Conservation (phyloP, 1,284 basidiomycete genomes). For the Rhodotorula sp. region DNA sequence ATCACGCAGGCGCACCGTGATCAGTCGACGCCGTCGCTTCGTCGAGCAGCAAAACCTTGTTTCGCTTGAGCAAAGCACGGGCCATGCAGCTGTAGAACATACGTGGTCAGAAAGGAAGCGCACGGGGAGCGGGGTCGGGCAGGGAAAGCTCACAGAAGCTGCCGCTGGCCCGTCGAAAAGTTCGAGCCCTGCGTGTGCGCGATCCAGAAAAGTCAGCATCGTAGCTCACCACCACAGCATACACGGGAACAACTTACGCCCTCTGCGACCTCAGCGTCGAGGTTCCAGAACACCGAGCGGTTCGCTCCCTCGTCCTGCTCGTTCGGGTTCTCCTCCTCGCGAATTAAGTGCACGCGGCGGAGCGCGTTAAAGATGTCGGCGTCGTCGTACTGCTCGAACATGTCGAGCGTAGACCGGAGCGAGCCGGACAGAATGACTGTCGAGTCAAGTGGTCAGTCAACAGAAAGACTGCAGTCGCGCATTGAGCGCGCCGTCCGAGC, state of each 20-base stretch:
- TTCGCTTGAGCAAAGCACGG: constrained; percentile 48
- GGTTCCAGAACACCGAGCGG: constrained; percentile 77
- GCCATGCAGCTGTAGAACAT: constrained; percentile 2
- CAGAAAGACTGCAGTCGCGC: not conserved
- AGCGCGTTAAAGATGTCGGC: constrained; percentile 83
- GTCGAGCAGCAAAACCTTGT: constrained; percentile 69
- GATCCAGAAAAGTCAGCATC: not conserved
- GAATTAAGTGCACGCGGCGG: constrained; percentile 78
- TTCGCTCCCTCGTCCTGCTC: constrained; percentile 63
- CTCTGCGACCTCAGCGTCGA: constrained; percentile 80
- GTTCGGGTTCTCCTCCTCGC: constrained; percentile 54
- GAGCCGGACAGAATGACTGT: constrained; percentile 72
- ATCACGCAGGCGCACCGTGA: constrained; percentile 8
- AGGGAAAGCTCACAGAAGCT: constrained; percentile 57
- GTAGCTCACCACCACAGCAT: no score
- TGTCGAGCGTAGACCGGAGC: constrained; percentile 82
- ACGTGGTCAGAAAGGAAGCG: not conserved
- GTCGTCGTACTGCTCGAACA: constrained; percentile 85
- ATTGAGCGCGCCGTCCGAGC: no score
- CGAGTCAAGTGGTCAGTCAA: not conserved
- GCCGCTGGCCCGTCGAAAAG: constrained; percentile 85
- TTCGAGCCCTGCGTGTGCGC: constrained; percentile 56
- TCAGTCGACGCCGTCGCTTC: constrained; percentile 51
- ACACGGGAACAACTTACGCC: constrained; percentile 52
- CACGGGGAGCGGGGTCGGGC: not conserved